Percentiles rank a stretch among this genome's conserved stretches.
Conservation (phyloP, 306 rosid genomes). For the Cucurbita maxima region DNA sequence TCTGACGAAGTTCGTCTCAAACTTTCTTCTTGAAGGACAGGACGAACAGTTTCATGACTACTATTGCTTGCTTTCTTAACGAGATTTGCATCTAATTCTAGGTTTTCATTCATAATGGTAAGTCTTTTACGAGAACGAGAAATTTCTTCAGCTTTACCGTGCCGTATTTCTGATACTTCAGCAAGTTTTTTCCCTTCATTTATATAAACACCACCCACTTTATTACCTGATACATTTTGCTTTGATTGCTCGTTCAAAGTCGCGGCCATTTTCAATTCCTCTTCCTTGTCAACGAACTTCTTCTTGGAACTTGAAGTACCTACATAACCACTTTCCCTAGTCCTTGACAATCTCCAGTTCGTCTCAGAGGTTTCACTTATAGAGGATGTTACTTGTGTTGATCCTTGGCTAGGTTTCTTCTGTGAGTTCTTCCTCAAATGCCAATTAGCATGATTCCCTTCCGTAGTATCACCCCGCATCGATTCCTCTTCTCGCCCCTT, state of each 20-base stretch:
- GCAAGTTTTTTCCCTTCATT: slow-evolving; percentile 20
- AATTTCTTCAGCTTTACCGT: slow-evolving; percentile 18
- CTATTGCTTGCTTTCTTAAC: slow-evolving; percentile 22
- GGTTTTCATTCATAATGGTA: slow-evolving; percentile 24
- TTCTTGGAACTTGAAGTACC: slow-evolving; percentile 33
- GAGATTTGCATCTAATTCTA: slow-evolving; percentile 19
- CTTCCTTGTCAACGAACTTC: slow-evolving; percentile 25
- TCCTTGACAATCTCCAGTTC: slow-evolving; percentile 18
- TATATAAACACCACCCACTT: slow-evolving; percentile 15
- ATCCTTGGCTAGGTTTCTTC: slow-evolving; percentile 34
- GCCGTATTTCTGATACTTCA: slow-evolving; percentile 19
- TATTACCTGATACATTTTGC: slow-evolving; percentile 26
- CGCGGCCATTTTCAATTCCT: slow-evolving; percentile 21
- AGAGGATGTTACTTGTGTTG: slow-evolving; percentile 24
- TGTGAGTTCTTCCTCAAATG: slow-evolving; percentile 54
- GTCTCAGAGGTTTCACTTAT: slow-evolving; percentile 23
- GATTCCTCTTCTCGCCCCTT: slow-evolving; percentile 4
- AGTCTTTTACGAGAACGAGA: slow-evolving; percentile 15
- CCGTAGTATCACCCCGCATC: slow-evolving; percentile 12
- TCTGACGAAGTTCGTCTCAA: slow-evolving; percentile 17
- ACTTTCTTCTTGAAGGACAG: slow-evolving; percentile 16
- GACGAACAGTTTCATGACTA: slow-evolving; percentile 12
- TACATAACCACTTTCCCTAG: slow-evolving; percentile 22
- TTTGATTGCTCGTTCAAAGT: slow-evolving; percentile 20
- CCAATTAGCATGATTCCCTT: slow-evolving; percentile 28